Percentiles rank a stretch among this genome's conserved stretches.
Evolutionary conservation across 2,329 filamentous ascomycete species (phyloP).

Genomic region (Colletotrichum truncatum): DNA sequence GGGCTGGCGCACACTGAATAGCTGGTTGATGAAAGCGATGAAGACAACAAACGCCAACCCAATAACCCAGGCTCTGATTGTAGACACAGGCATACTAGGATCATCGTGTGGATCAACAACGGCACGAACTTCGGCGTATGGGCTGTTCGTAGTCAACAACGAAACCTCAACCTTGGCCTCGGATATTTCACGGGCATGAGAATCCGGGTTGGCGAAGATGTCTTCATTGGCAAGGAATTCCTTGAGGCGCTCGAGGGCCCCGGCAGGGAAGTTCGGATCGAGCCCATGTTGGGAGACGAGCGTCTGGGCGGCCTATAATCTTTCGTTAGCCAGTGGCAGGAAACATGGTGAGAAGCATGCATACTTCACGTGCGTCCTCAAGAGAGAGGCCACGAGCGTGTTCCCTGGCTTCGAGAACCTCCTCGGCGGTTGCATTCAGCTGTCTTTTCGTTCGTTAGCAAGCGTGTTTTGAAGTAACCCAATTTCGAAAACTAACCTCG

Average conservation of each 20-base stretch:
- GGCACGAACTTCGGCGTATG: slow-evolving; percentile 53
- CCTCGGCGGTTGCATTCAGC: slow-evolving; percentile 36
- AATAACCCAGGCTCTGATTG: slow-evolving; percentile 49
- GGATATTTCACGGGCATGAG: slow-evolving; percentile 37
- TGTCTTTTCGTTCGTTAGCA: background rate
- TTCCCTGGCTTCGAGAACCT: slow-evolving; percentile 37
- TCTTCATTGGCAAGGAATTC: slow-evolving; percentile 43
- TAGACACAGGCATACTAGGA: slow-evolving; percentile 47
- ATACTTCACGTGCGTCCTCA: slow-evolving; percentile 1
- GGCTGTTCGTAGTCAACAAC: slow-evolving; percentile 44
- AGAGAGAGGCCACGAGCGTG: background rate
- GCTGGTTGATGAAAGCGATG: slow-evolving; percentile 44
- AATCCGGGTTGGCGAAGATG: slow-evolving; percentile 35
- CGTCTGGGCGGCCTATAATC: slow-evolving; percentile 26
- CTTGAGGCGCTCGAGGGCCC: slow-evolving; percentile 49
- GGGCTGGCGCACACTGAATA: slow-evolving; percentile 52
- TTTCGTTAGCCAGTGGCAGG: slow-evolving; percentile 25
- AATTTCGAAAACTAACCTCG: background rate
- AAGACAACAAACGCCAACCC: slow-evolving; percentile 45
- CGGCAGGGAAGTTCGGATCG: slow-evolving; percentile 57
- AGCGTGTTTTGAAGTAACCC: background rate
- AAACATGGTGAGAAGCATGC: background rate
- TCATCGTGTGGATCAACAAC: slow-evolving; percentile 55
- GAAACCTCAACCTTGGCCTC: slow-evolving; percentile 44
- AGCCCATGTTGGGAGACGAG: slow-evolving; percentile 51